A percentile compares a stretch with the other conserved stretches of the same genome.
These are phyloP conservation scores for Penstemon davidsonii DNA, from an alignment of 257 asterid species.

Conservation along the genomic window DNA sequence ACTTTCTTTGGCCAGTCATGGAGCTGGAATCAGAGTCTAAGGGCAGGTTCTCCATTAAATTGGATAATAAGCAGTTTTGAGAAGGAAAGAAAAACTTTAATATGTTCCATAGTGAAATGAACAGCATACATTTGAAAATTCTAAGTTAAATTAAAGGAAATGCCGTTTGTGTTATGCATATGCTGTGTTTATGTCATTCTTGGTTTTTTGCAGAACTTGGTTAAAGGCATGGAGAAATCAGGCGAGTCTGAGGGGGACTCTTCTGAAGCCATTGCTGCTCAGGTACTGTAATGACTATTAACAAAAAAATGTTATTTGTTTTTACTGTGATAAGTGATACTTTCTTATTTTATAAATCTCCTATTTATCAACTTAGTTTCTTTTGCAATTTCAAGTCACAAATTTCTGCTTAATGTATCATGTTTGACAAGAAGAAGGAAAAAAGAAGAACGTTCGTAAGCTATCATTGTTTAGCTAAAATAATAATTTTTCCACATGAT, in stretches of 20 bases:
- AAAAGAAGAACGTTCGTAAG: too few relatives aligned
- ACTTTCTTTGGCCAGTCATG: too few relatives aligned
- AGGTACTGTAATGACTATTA: slow-evolving; percentile 39
- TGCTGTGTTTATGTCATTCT: background rate
- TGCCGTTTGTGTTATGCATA: too few relatives aligned
- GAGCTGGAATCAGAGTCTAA: too few relatives aligned
- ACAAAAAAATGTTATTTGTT: background rate
- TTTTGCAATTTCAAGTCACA: too few relatives aligned
- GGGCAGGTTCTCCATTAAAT: too few relatives aligned
- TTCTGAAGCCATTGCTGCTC: slow-evolving; percentile 61
- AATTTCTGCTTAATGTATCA: background rate
- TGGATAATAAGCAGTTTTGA: too few relatives aligned
- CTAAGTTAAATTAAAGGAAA: too few relatives aligned
- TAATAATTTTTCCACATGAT: background rate
- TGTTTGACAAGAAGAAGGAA: background rate
- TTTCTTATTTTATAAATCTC: background rate
- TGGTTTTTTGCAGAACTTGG: slow-evolving; percentile 41
- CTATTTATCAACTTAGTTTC: too few relatives aligned
- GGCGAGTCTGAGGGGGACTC: slow-evolving; percentile 52
- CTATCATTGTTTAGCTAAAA: background rate
- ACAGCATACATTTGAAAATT: too few relatives aligned
- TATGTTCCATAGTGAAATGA: too few relatives aligned
- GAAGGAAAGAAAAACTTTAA: too few relatives aligned
- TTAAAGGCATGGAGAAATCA: slow-evolving; percentile 50
- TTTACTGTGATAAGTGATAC: background rate